Conservation (phyloP, 1,139 yeast species). For the Wickerhamiella infanticola region DNA sequence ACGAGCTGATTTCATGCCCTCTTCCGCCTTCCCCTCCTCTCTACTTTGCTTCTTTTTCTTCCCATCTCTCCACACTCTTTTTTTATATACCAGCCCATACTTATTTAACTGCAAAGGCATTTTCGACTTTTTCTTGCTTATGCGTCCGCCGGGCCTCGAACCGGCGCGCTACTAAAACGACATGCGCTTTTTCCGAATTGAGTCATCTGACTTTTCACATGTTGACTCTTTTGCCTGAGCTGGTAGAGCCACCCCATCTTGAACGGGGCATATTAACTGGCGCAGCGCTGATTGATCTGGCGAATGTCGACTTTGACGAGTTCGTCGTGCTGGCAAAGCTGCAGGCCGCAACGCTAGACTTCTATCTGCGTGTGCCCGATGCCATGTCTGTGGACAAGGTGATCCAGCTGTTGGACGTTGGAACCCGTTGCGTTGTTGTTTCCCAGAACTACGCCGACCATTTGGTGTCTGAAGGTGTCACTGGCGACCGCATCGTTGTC, state of each 20-base stretch:
- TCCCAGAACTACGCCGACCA: slow-evolving; percentile 24
- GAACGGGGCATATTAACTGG: slow-evolving; percentile 5
- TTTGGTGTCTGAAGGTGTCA: slow-evolving; percentile 39
- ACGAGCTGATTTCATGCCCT: background rate
- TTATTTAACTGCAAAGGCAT: too few species aligned
- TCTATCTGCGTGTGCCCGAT: slow-evolving; percentile 1
- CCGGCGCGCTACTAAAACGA: too few species aligned
- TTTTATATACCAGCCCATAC: too few species aligned
- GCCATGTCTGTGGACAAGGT: slow-evolving; percentile 29
- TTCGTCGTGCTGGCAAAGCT: background rate
- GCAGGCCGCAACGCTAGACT: background rate
- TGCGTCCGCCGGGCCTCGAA: too few species aligned
- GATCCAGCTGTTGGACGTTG: slow-evolving; percentile 49
- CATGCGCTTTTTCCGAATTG: too few species aligned
- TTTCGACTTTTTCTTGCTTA: too few species aligned
- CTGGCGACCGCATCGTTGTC: slow-evolving; percentile 41
- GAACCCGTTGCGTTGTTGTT: slow-evolving; percentile 42
- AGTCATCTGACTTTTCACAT: background rate
- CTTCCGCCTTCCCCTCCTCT: too few species aligned
- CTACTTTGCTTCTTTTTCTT: too few species aligned
- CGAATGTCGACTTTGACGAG: background rate
- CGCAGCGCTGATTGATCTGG: slow-evolving; percentile 1
- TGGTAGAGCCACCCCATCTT: slow-evolving; percentile 11
- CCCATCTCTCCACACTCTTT: too few species aligned
- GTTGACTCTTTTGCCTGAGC: background rate